These are phyloP conservation scores for Aureobasidium sp. DNA, from an alignment of 2,329 filamentous ascomycete species.

Conservation along the genomic window DNA sequence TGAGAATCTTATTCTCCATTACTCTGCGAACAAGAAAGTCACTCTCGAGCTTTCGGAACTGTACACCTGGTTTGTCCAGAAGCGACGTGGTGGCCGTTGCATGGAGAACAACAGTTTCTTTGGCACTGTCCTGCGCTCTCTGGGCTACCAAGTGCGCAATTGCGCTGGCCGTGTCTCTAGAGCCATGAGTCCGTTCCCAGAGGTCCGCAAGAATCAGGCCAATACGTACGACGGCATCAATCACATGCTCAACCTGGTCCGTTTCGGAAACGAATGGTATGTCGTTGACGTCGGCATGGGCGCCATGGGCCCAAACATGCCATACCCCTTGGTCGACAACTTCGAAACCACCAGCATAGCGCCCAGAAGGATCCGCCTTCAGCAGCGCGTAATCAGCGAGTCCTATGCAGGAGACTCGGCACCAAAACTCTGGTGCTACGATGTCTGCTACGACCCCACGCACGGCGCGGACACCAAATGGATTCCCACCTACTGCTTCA, in stretches of 20 bases:
- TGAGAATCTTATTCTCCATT: constrained; percentile 51
- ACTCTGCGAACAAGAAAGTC: constrained; percentile 42
- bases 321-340: no score
- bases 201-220: constrained; percentile 12
- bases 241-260: background rate
- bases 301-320: background rate
- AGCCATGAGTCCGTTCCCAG: constrained; percentile 21
- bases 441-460: constrained; percentile 46
- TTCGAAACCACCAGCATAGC: background rate
- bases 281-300: constrained; percentile 17
- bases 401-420: background rate
- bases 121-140: constrained; percentile 41
- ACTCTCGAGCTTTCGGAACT: constrained; percentile 44
- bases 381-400: background rate
- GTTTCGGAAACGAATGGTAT: constrained; percentile 20
- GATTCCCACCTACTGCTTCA: constrained; percentile 39
- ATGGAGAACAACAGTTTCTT: constrained; percentile 54
- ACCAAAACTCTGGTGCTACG: constrained; percentile 49
- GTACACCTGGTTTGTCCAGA: constrained; percentile 44
- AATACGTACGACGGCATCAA: background rate
- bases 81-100: constrained; percentile 51
- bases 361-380: background rate
- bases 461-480: constrained; percentile 31
- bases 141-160: constrained; percentile 43
- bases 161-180: constrained; percentile 32